Base-by-base conservation (phyloP, 495 filamentous ascomycete genomes). In the Talaromyces nanjingensis region DNA sequence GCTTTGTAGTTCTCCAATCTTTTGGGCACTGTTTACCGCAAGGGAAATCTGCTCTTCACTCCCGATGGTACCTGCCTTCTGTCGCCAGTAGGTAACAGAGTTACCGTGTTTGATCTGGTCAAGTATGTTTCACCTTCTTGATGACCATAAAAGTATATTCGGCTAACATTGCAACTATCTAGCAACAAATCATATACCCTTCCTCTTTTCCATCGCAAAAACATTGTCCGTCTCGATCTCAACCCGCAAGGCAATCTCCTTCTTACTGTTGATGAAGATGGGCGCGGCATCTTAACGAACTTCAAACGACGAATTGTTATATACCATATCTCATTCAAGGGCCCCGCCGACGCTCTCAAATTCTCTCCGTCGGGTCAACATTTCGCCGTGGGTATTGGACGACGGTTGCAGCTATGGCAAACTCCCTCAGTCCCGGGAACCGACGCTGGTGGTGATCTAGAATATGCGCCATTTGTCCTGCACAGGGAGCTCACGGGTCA, bases 151-250 rank as follows among this genome's bases (percentile, higher is more conserved):
- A 27, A 27, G 27, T 27, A 27, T 27, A 27, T 29, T 12, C 34
- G 29, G 11, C 20, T 54, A 14, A 49, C 6, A 2, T 62, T 49
- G 12, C 20, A 12, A 27, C 22, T 25, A 45, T 61, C 25, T 66
- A 97, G 93, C 66, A 97, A 97, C 76, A 96, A 92, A 75, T 97
- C 96, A 14, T 89, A 96, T 73, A 98, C 94, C 33, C 86, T 98
- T 63, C 91, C 93, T 6, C 94, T 96, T 72, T 86, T 93, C 64
- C 94, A 98, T 74, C 91, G 96, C 73, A 90, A 89, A 70, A 97
- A 97, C 73, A 92, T 98, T 67, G 79, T 90, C 58, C 87, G 92
- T 64, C 81, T 98, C 58, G 93, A 91, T 63, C 83, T 98, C 33
- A 91, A 89, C 42, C 93, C 94, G 56, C 87, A 84, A 72, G 94